Evolutionary conservation across 805 yeast genomes (phyloP).

Genomic region (Yamadazyma paraphyllophila): DNA sequence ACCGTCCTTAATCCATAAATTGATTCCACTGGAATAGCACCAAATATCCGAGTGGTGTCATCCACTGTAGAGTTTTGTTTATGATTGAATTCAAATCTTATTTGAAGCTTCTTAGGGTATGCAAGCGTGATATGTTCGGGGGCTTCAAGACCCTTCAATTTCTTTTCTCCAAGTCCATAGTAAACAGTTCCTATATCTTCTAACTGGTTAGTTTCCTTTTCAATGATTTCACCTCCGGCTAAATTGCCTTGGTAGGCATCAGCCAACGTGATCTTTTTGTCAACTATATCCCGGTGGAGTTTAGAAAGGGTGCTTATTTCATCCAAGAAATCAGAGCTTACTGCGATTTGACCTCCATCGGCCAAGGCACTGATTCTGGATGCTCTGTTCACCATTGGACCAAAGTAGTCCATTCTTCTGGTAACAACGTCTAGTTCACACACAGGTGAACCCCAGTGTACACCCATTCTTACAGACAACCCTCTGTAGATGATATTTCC

Average conservation of each 20-base stretch:
- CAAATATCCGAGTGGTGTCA: constrained; percentile 35
- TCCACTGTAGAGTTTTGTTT: constrained; percentile 23
- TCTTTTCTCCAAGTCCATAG: constrained; percentile 76
- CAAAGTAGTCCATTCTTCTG: constrained; percentile 96
- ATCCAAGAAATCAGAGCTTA: constrained; percentile 75
- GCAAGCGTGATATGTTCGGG: constrained; percentile 82
- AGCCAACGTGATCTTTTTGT: constrained; percentile 24
- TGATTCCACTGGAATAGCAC: constrained; percentile 42
- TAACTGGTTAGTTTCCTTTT: constrained; percentile 61
- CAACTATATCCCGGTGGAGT: constrained; percentile 41
- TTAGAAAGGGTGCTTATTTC: constrained; percentile 62
- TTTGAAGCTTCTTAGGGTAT: constrained; percentile 63
- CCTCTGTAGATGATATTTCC: constrained; percentile 74
- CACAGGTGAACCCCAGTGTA: constrained; percentile 97
- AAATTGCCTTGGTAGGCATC: constrained; percentile 46
- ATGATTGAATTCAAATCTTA: constrained; percentile 52
- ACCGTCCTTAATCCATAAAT: constrained; percentile 53
- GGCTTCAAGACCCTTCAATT: constrained; percentile 90
- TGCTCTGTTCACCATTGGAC: constrained; percentile 97
- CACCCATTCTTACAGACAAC: constrained; percentile 94
- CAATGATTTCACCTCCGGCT: constrained; percentile 56
- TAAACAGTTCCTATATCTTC: constrained; percentile 68
- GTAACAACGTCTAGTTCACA: constrained; percentile 94
- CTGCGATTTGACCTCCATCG: constrained; percentile 95
- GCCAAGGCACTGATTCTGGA: constrained; percentile 93